These are phyloP conservation scores for Lentinula guzmanii DNA, from an alignment of 768 basidiomycete genomes.

Conservation along the genomic window DNA sequence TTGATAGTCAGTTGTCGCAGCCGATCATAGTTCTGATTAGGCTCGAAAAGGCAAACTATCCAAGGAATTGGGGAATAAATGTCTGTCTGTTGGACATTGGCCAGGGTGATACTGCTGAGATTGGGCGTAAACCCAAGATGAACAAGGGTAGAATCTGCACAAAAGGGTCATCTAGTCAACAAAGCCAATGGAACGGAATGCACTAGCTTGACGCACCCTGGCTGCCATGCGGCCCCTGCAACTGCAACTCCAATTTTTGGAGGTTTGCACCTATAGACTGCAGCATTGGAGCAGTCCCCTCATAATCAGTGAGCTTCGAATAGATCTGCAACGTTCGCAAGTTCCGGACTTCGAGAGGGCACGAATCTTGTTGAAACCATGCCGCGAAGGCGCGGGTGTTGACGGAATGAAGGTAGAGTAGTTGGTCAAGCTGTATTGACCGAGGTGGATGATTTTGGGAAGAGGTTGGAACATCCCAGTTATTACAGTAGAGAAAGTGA, in stretches of 20 bases:
- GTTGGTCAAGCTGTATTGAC: constrained; percentile 1
- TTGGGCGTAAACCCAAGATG: constrained; percentile 1
- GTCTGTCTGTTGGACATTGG: not conserved
- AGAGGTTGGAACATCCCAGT: not conserved
- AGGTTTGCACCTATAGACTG: not conserved
- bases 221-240: not conserved
- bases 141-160: not conserved
- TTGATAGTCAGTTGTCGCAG: not conserved
- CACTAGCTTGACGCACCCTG: not conserved
- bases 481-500: not conserved
- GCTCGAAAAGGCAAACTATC: not conserved
- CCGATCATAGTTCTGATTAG: not conserved
- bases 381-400: not conserved
- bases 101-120: not conserved
- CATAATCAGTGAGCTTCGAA: not conserved
- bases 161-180: not conserved
- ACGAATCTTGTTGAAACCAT: not conserved
- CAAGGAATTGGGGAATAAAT: not conserved
- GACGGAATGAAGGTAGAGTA: not conserved
- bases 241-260: not conserved
- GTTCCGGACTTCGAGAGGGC: not conserved
- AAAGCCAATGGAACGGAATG: not conserved
- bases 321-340: not conserved
- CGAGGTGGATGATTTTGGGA: not conserved
- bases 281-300: not conserved